Evolutionary conservation across 2,329 filamentous ascomycete genomes (phyloP), one percentile per base, ranked within the genome.

Genomic region (Didymella glomerata): DNA sequence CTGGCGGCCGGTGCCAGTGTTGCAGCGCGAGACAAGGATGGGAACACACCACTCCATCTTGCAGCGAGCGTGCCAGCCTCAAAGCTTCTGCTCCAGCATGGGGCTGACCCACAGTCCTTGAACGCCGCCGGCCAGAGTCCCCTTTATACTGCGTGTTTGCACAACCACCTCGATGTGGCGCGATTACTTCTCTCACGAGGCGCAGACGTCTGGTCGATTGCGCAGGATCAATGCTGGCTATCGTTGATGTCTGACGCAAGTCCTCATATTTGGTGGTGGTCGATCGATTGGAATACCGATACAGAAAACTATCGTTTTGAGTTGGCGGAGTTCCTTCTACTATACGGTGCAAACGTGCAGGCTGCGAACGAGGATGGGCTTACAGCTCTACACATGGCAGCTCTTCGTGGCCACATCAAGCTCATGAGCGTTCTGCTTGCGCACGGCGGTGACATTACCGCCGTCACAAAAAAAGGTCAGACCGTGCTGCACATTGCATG

Each of bases 381-480:
- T 27, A 48, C 42, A n/a, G 48, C n/a, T 3, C 27, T 48, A 4
- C 42, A 57, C 14, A 27, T 25, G 36, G 48, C 54, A 8, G 34
- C 16, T 38, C 9, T 1, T 1, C 20, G 28, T 6, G 16, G 22
- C 4, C 2, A 11, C 24, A 8, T 10, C 3, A 8, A 2, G 18
- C 32, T 52, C 5, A 3, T 48, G 14, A 25, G 16, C 24, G 34
- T 8, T 10, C 13, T 42, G 16, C 4, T 47, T 14, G 36, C 27
- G 6, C 22, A 25, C 4, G 34, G 44, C 27, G 48, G 36, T 14
- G 22, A 48, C 13, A 8, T 32, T 9, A 2, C 10, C 14, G 42
- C 27, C 14, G 32, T 18, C 11, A 40, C 10, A 14, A n/a, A 7
- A 2, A 13, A 20, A 25, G 32, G 34, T 2, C 25, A 44, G 9